Evolutionary conservation across 495 filamentous ascomycete species (phyloP).

Genomic region (Aspergillus sclerotiicarbonarius): DNA sequence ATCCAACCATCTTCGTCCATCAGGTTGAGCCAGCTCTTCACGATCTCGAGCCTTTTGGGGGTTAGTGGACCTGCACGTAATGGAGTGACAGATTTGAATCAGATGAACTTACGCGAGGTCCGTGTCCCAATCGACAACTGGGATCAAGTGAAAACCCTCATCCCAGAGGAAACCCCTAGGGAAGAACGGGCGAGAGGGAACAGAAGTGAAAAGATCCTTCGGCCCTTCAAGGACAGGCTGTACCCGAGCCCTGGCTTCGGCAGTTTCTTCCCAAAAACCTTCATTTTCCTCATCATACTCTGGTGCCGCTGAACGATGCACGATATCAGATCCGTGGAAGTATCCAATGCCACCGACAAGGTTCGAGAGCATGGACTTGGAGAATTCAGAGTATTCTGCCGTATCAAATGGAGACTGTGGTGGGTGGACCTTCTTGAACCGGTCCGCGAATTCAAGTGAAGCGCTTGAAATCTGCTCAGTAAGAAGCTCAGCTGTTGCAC

Average conservation of each 20-base stretch:
- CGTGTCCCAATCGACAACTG: slow-evolving; percentile 88
- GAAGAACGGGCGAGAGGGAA: slow-evolving; percentile 94
- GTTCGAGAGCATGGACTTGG: slow-evolving; percentile 89
- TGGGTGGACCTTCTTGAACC: slow-evolving; percentile 69
- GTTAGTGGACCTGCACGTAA: neutral
- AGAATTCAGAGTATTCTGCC: slow-evolving; percentile 73
- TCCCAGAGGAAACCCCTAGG: slow-evolving; percentile 97
- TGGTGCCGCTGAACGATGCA: slow-evolving; percentile 83
- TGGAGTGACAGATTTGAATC: neutral
- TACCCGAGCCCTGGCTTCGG: slow-evolving; percentile 64
- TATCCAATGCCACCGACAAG: slow-evolving; percentile 92
- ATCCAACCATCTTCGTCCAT: slow-evolving; percentile 99
- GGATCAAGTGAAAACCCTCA: slow-evolving; percentile 93
- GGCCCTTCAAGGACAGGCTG: slow-evolving; percentile 72
- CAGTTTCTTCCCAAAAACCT: slow-evolving; percentile 94
- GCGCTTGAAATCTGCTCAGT: slow-evolving; percentile 64
- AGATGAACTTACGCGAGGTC: slow-evolving; percentile 64
- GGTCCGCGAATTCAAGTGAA: slow-evolving; percentile 66
- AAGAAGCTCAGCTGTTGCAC: slow-evolving; percentile 57
- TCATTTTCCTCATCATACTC: slow-evolving; percentile 97
- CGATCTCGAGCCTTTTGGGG: slow-evolving; percentile 68
- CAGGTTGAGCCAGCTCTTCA: slow-evolving; percentile 92
- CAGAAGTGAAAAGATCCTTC: slow-evolving; percentile 85
- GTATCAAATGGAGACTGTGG: slow-evolving; percentile 74
- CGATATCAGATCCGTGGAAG: slow-evolving; percentile 82